Evolutionary conservation across 352 stramenopile genomes (phyloP).

Genomic region (Phytophthora colocasiae): DNA sequence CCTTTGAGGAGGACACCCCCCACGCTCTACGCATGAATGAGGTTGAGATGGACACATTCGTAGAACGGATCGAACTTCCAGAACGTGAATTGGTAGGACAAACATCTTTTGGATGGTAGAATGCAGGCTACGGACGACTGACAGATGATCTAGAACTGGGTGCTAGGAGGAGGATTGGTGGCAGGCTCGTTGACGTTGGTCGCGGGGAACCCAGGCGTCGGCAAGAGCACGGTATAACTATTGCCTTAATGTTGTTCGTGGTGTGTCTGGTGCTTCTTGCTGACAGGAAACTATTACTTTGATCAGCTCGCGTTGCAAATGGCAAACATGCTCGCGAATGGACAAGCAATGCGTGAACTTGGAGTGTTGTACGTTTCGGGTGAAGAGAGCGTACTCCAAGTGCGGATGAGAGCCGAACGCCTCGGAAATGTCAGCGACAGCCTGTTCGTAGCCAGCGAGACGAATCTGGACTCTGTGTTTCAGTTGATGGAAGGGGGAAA

Average conservation of each 20-base stretch:
- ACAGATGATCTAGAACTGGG: constrained; percentile 78
- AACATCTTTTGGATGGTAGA: constrained; percentile 22
- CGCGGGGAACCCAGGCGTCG: constrained; percentile 94
- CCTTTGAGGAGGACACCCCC: constrained; percentile 22
- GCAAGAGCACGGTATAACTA: constrained; percentile 86
- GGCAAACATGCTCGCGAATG: constrained; percentile 84
- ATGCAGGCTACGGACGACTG: constrained; percentile 53
- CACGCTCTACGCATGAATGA: constrained; percentile 74
- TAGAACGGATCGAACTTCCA: constrained; percentile 70
- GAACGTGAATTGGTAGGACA: constrained; percentile 68
- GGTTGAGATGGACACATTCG: constrained; percentile 59
- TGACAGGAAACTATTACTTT: constrained; percentile 4
- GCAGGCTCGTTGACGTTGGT: constrained; percentile 95
- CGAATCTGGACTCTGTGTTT: constrained; percentile 83
- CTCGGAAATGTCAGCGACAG: constrained; percentile 73
- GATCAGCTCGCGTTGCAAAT: constrained; percentile 92
- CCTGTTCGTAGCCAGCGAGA: constrained; percentile 86
- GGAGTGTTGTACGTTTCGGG: constrained; percentile 96
- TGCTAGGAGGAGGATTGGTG: constrained; percentile 96
- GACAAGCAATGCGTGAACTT: constrained; percentile 24
- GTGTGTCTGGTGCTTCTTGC: not conserved
- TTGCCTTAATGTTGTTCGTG: not conserved
- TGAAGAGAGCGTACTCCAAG: constrained; percentile 96
- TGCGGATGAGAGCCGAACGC: constrained; percentile 92
- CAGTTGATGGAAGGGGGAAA: constrained; percentile 53